These are phyloP conservation scores for Wallacemonas sp. DNA, from an alignment of 208 protist species.

Conservation along the genomic window DNA sequence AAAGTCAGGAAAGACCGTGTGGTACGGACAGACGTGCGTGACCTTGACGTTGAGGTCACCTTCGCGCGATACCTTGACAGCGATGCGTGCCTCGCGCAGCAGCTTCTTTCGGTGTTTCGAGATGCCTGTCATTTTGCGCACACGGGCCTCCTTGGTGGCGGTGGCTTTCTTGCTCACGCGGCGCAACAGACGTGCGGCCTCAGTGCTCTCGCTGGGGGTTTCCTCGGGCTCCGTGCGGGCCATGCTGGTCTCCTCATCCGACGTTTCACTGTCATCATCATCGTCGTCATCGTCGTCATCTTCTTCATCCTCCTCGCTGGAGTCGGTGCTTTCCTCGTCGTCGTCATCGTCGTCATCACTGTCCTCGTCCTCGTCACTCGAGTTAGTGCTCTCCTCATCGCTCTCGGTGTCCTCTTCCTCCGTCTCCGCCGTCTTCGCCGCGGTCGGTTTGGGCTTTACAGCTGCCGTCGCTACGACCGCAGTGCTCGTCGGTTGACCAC, in stretches of 20 bases:
- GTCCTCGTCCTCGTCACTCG: conserved; percentile 31
- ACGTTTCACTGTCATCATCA: conserved; percentile 15
- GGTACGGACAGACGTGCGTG: conserved; percentile 35
- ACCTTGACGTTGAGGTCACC: conserved; percentile 81
- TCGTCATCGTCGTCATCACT: conserved; percentile 22
- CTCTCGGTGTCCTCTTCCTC: conserved; percentile 21
- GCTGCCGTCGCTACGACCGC: no score
- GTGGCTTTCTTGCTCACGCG: conserved; percentile 10
- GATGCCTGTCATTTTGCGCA: conserved; percentile 15
- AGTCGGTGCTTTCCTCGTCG: conserved; percentile 17
- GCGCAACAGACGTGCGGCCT: not conserved
- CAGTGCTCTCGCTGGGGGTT: conserved; percentile 12
- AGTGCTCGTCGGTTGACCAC: not conserved
- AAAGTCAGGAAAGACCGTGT: conserved; percentile 46
- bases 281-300: conserved; percentile 23
- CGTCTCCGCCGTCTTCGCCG: conserved; percentile 26
- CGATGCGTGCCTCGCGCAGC: conserved; percentile 28
- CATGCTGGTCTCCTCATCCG: not conserved
- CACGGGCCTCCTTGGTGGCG: not conserved
- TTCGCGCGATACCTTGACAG: conserved; percentile 74
- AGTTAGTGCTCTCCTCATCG: conserved; percentile 17
- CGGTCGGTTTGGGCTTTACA: no score
- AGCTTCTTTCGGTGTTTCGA: not conserved
- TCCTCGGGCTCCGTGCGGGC: conserved; percentile 13
- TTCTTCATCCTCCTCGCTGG: conserved; percentile 29